Evolutionary conservation across 129 eudicot genomes (phyloP), one percentile per base, ranked within the genome.

Genomic region (Tagetes patula): DNA sequence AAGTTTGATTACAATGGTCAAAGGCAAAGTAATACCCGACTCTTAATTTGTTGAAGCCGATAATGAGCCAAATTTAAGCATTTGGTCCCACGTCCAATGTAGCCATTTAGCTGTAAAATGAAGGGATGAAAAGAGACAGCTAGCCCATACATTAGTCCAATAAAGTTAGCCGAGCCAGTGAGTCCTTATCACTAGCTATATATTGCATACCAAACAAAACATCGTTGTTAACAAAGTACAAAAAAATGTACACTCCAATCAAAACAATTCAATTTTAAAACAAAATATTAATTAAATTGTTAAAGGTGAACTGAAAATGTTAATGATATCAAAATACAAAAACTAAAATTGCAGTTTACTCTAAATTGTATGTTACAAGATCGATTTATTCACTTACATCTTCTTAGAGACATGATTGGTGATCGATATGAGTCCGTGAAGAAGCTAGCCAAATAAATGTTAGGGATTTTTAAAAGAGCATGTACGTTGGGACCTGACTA

Each of bases 81-180:
- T 0, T 5, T 6, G 43, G 82, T 13, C 76, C 72, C 65, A 60
- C 43, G 1, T 13, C 53, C 8, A 31, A 11, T 47, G 30, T 58
- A 30, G 42, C 41, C 14, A 70, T 70, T 66, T 39, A 77, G 72
- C 67, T 77, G 77, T 71, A 50, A 49, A 71, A 71, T 53, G 59
- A 41, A 52, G 42, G 20, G 67, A 53, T 63, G 40, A 48, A 71
- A 39, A 70, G 30, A 60, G 59, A 71, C 72, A 41, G 66, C 45
- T 14, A 1, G 14, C 42, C n/a, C n/a, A n/a, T n/a, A n/a, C n/a
- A n/a, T n/a, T 33, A 76, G 74, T 77, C 75, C 75, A 77, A 77
- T 7, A 77, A 58, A 63, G 81, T 71, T 61, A 49, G 81, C 81
- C 47, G 47, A 70, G 45, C 55, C 2, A 65, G 36, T 48, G n/a